These are phyloP conservation scores for Sporothrix sp. DNA, from an alignment of 2,329 filamentous ascomycete species.

Conservation along the genomic window DNA sequence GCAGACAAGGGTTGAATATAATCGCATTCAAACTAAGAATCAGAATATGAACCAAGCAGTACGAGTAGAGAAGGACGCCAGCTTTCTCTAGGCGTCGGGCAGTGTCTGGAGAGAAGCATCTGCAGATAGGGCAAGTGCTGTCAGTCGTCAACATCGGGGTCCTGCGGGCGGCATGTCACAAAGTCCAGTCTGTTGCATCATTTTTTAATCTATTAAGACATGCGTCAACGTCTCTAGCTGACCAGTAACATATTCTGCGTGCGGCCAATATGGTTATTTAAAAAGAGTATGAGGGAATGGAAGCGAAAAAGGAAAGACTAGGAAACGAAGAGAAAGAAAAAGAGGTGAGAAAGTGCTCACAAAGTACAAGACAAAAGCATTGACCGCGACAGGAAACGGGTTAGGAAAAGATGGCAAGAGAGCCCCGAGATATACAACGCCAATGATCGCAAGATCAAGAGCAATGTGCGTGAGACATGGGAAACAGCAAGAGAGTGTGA, in stretches of 20 bases:
- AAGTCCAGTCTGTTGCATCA: neutral
- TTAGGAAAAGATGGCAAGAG: neutral
- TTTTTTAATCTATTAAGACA: slow-evolving; percentile 2
- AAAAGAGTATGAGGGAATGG: neutral
- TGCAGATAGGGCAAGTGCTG: too few species aligned
- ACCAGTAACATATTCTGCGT: neutral
- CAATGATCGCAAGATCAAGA: neutral
- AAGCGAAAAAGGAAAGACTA: neutral
- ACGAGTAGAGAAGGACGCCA: too few species aligned
- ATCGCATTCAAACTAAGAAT: too few species aligned
- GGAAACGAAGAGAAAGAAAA: neutral
- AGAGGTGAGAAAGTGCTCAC: neutral
- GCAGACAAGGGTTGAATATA: too few species aligned
- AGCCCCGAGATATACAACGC: neutral
- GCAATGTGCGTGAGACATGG: too few species aligned
- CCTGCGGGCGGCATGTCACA: too few species aligned
- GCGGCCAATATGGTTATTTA: neutral
- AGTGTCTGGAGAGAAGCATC: too few species aligned
- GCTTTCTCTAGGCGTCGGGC: too few species aligned
- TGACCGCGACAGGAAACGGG: neutral
- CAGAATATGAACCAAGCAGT: too few species aligned
- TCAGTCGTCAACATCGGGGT: too few species aligned
- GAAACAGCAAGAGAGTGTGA: neutral
- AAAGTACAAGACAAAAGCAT: neutral
- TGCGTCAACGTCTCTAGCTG: too few species aligned